Evolutionary conservation across 2,329 filamentous ascomycete genomes (phyloP).

Genomic region (Cladosporium sp.): DNA sequence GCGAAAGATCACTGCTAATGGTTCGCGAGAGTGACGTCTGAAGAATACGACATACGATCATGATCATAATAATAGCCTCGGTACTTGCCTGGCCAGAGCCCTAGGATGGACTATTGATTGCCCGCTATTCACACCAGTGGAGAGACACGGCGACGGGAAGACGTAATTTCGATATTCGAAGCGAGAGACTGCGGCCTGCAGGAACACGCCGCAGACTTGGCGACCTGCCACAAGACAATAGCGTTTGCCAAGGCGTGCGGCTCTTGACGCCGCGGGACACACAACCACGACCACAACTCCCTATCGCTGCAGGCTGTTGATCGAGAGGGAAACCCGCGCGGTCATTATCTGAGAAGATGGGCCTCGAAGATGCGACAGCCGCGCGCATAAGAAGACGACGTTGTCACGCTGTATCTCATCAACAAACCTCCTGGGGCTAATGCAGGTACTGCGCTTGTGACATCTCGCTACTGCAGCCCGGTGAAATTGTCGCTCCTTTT

Average conservation of each 20-base stretch:
- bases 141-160: not conserved
- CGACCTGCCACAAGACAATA: not conserved
- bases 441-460: not conserved
- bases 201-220: conserved; percentile 3
- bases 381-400: not conserved
- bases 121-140: conserved; percentile 34
- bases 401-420: not conserved
- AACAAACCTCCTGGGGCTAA: too few relatives aligned
- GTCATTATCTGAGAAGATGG: not conserved
- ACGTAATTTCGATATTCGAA: too few relatives aligned
- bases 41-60: too few relatives aligned
- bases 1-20: too few relatives aligned
- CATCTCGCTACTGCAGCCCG: not conserved
- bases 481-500: conserved; percentile 2
- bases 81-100: too few relatives aligned
- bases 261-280: not conserved
- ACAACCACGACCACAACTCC: not conserved
- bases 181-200: not conserved
- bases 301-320: not conserved
- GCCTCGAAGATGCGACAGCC: not conserved
- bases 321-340: not conserved
- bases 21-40: too few relatives aligned
- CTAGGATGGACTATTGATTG: too few relatives aligned
- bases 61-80: too few relatives aligned
- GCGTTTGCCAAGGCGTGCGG: conserved; percentile 3